Base-by-base conservation (phyloP, 768 basidiomycete species). In the Rhodotorula diobovata region DNA sequence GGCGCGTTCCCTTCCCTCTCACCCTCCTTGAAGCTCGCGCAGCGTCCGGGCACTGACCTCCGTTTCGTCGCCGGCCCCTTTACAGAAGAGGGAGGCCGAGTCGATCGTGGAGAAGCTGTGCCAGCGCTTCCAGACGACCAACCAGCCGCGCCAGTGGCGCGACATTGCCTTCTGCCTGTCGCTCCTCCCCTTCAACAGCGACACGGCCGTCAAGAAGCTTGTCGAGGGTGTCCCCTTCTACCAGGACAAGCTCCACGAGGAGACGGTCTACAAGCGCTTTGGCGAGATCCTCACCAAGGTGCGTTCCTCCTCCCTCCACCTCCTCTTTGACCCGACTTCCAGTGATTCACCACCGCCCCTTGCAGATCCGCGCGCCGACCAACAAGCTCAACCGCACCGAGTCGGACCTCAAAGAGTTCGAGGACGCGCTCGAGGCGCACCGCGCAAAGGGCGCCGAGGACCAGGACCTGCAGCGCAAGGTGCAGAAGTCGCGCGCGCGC, bases 41-140 rank as follows among this genome's bases (percentile, higher is more conserved):
- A 32, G 43, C 55, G 45, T n/a, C n/a, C 37, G 2, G 28, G n/a
- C 46, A 63, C 30, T n/a, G n/a, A n/a, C n/a, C 41, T 43, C 41
- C 2, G 3, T 2, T 12, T 14, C 41, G 41, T 43, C 41, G 41
- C 14, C 11, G 41, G 34, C 25, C 54, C 21, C 32, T 39, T 4
- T 95, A 93, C 93, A 98, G 81, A 97, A 95, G 81, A 95, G 68
- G 50, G 96, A 79, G 86, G 94, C 95, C 0, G 95, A 98, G 81
- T 89, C 86, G 77, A 91, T 99, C 72, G 91, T 98, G 64, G 95
- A 99, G 77, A 99, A 97, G 79, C 87, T 99, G 4, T 99, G 96
- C 77, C 93, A 96, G 77, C 87, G 95, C 15, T 97, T 98, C 87
- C 85, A 90, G 34, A 83, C 91, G 8, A 87, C 90, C 1, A 89